Evolutionary conservation across 2,329 filamentous ascomycete genomes (phyloP), one percentile per base, ranked within the genome.

Genomic region (Thielaviopsis punctulata): DNA sequence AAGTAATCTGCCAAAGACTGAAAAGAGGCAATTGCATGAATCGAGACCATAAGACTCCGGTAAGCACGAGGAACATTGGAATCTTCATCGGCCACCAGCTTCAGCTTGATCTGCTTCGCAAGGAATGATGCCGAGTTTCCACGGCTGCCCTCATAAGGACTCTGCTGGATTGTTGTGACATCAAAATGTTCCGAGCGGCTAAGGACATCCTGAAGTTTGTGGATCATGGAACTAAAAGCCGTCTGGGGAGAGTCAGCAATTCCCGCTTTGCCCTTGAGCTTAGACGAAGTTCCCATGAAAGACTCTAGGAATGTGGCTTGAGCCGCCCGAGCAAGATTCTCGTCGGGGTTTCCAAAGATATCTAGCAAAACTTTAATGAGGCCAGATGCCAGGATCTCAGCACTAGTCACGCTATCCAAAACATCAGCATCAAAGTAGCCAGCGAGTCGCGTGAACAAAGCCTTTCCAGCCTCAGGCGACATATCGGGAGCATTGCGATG

Each of bases 161-260:
- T 94, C 56, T 94, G 85, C 64, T 94, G 87, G 52, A 96, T 89
- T 7, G 92, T 98, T 56, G 95, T 79, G 45, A 98, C 90, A 63
- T 98, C 92, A 60, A 96, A 98, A 70, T 96, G 89, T 69, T 98
- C 92, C 30, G 90, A 93, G 59, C 92, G 82, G 70, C 92, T 98
- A 53, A 98, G 76, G 54, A 98, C 71, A 68, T 98, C 92, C 66
- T 98, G 92, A 27, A 98, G 73, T 66, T 98, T 98, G 64, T 89
- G 84, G 41, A 95, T 82, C 64, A 98, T 74, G 50, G 94, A 78
- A 61, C 88, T 92, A 65, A 96, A 95, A 1, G 88, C 82, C 0
- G 90, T 95, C 0, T 80, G 75, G 2, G 86, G 80, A 10, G 82
- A 84, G 52, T 84, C 78, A 12, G 73, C 73, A 30, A 73, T 79